Conservation (phyloP, 2,329 filamentous ascomycete genomes). For the Coniella lustricola region DNA sequence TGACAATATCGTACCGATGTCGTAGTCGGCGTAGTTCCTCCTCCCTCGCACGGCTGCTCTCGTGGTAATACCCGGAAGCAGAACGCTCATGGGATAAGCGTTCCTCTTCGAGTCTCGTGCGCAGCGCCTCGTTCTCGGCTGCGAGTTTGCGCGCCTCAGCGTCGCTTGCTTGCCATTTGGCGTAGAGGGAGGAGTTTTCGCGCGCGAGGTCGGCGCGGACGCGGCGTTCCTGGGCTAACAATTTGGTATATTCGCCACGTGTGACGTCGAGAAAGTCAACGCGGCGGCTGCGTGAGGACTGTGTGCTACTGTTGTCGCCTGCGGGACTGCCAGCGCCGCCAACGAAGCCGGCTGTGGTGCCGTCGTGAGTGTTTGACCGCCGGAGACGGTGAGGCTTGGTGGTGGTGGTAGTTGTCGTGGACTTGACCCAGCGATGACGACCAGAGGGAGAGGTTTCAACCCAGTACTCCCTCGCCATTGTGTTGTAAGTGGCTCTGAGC, state of each 20-base stretch:
- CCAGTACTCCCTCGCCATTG: slow-evolving; percentile 16
- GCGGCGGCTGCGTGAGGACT: slow-evolving; percentile 16
- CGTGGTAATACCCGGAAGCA: slow-evolving; percentile 20
- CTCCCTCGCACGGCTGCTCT: slow-evolving; percentile 24
- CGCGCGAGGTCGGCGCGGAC: slow-evolving; percentile 19
- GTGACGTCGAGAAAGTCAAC: slow-evolving; percentile 22
- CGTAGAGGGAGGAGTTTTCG: slow-evolving; percentile 28
- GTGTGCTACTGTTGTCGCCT: slow-evolving; percentile 13
- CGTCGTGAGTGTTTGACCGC: slow-evolving; percentile 16
- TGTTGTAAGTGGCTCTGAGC: no score
- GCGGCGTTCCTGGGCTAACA: slow-evolving; percentile 19
- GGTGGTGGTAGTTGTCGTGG: background rate
- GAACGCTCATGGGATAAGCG: background rate
- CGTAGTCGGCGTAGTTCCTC: slow-evolving; percentile 27
- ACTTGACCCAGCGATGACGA: slow-evolving; percentile 21
- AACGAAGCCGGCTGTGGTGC: background rate
- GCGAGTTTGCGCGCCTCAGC: slow-evolving; percentile 30
- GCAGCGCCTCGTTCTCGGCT: slow-evolving; percentile 32
- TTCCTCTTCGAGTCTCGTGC: slow-evolving; percentile 28
- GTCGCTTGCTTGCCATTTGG: slow-evolving; percentile 28
- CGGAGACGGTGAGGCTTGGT: slow-evolving; percentile 4
- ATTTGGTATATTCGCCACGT: slow-evolving; percentile 19
- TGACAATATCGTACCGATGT: slow-evolving; percentile 28
- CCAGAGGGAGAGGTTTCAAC: slow-evolving; percentile 9
- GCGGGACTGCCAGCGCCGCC: slow-evolving; percentile 10